Percentiles rank a stretch among this genome's conserved stretches.
Conservation (phyloP, 164 flowering plant genomes). For the Piper betle region DNA sequence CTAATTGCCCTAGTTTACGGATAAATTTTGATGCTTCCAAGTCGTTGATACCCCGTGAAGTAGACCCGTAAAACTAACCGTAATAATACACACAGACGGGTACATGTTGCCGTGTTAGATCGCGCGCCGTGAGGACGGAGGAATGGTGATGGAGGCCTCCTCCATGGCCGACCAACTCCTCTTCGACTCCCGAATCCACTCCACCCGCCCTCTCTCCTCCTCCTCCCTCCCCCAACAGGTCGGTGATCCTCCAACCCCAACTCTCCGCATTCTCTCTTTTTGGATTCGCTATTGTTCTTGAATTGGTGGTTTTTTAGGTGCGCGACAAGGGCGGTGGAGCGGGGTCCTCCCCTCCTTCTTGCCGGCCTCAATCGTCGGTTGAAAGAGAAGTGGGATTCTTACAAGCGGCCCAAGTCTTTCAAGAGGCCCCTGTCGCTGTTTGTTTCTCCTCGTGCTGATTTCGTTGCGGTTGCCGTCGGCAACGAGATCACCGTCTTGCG, state of each 20-base stretch:
- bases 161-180: conserved; percentile 27
- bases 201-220: conserved; percentile 39
- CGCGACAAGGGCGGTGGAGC: conserved; percentile 27
- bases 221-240: conserved; percentile 65
- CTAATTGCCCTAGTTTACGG: no score
- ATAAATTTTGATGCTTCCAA: no score
- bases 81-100: no score
- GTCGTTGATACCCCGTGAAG: no score
- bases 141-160: conserved; percentile 3
- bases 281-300: neutral
- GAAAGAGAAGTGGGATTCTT: conserved; percentile 56
- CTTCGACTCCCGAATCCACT: conserved; percentile 61
- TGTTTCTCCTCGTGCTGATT: conserved; percentile 59
- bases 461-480: conserved; percentile 75
- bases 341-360: conserved; percentile 33
- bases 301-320: conserved; percentile 3
- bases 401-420: conserved; percentile 30
- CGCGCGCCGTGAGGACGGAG: no score
- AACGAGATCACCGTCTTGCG: conserved; percentile 56
- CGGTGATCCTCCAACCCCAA: no score
- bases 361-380: conserved; percentile 27
- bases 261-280: neutral
- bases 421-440: conserved; percentile 44
- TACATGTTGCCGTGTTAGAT: no score
- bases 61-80: no score